Percentiles rank a stretch among this genome's conserved stretches.
Evolutionary conservation across 2,329 filamentous ascomycete genomes (phyloP).

Genomic region (Bertia moriformis): DNA sequence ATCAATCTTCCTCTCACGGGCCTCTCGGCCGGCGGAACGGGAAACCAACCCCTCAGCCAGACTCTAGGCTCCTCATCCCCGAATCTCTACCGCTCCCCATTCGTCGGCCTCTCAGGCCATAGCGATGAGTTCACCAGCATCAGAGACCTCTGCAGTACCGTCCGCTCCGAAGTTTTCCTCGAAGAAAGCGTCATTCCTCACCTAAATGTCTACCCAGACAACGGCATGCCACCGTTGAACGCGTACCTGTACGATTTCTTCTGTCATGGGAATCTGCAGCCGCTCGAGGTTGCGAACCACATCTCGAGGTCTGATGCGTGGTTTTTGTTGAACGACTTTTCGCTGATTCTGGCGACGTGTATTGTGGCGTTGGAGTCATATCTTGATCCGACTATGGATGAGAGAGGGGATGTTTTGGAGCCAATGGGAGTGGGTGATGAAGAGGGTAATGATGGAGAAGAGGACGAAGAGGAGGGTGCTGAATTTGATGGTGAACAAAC

Average conservation of each 20-base stretch:
- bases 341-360: slow-evolving; percentile 10
- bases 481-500: background rate
- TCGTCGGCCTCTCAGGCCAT: slow-evolving; percentile 57
- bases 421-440: background rate
- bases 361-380: background rate
- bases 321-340: slow-evolving; percentile 58
- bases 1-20: slow-evolving; percentile 41
- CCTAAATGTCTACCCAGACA: slow-evolving; percentile 39
- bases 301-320: slow-evolving; percentile 56
- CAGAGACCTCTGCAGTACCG: slow-evolving; percentile 50
- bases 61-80: slow-evolving; percentile 6
- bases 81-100: slow-evolving; percentile 38
- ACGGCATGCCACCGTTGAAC: slow-evolving; percentile 33
- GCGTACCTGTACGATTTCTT: slow-evolving; percentile 65
- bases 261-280: slow-evolving; percentile 51
- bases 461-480: background rate
- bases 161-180: slow-evolving; percentile 56
- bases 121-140: slow-evolving; percentile 50
- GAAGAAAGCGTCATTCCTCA: slow-evolving; percentile 62
- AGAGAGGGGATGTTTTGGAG: background rate
- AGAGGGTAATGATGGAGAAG: background rate
- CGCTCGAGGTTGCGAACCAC: slow-evolving; percentile 48
- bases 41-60: slow-evolving; percentile 6
- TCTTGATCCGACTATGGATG: background rate
- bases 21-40: slow-evolving; percentile 21